Evolutionary conservation across 2,329 filamentous ascomycete genomes (phyloP), one percentile per base, ranked within the genome.

Genomic region (Stenocarpella maydis): DNA sequence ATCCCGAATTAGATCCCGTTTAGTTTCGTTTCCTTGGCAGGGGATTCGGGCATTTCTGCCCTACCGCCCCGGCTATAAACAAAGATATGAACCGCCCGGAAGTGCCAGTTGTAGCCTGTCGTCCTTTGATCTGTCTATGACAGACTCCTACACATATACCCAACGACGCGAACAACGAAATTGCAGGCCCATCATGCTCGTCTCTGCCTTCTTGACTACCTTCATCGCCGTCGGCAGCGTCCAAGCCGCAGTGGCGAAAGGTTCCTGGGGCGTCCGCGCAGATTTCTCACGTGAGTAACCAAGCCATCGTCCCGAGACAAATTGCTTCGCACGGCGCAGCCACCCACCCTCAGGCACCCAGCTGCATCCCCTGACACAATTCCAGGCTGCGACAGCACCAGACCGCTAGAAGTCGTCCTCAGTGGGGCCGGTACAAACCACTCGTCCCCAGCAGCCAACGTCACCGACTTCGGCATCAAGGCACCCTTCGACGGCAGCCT

Each of bases 1-100:
- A 47, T 63, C 58, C 58, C 58, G 58, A 63, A n/a, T 63, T 63
- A 63, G 58, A 63, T 63, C 58, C 14, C n/a, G 43, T 63, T 63
- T 49, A 9, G 58, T 49, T 63, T 45, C 7, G 43, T 63, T 63
- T 37, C 1, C 58, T 63, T 63, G 58, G 58, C 58, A 63, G 58
- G 58, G 43, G 43, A 63, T 24, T 49, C 58, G 43, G 58, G 14
- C 43, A 49, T 37, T 63, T 63, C n/a, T 63, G 14, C 37, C 28
- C 15, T 63, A n/a, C 58, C 58, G 58, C 21, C 28, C 12, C 7
- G 14, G 6, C 43, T 34, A 37, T 14, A 49, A 26, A 49, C 21
- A 37, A 37, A 37, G 9, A 63, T 10, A 37, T 49, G 26, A 47
- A 37, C n/a, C 12, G n/a, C 39, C 28, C 58, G 43, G 28, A 10